These are phyloP conservation scores for Collybia mongolica DNA, from an alignment of 768 basidiomycete genomes.

Conservation along the genomic window DNA sequence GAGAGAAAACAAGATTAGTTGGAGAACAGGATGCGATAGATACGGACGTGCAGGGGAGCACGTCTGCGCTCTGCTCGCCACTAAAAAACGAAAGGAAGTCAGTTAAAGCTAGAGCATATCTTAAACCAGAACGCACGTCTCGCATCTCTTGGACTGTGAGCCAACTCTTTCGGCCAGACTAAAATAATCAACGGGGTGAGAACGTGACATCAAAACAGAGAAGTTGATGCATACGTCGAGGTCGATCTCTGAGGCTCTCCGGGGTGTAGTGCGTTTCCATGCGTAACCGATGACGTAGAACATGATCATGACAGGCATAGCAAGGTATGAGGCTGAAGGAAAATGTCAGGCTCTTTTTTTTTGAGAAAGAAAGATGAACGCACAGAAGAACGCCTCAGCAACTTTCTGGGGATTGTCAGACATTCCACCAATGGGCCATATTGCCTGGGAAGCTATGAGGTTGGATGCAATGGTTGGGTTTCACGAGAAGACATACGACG, in stretches of 20 bases:
- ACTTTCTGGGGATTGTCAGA: constrained; percentile 21
- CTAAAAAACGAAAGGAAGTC: constrained; percentile 12
- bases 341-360: neutral
- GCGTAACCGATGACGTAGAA: constrained; percentile 35
- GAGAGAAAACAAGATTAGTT: constrained; percentile 21
- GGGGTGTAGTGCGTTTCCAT: constrained; percentile 41
- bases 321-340: constrained; percentile 34
- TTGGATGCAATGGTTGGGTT: neutral
- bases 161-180: constrained; percentile 47
- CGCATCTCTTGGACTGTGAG: constrained; percentile 44
- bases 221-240: constrained; percentile 29
- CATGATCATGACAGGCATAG: constrained; percentile 35
- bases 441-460: constrained; percentile 22
- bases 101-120: neutral
- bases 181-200: neutral
- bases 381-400: constrained; percentile 39
- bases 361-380: constrained; percentile 8
- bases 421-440: constrained; percentile 40
- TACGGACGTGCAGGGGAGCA: constrained; percentile 35
- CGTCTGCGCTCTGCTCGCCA: constrained; percentile 35
- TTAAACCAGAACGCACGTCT: constrained; percentile 20
- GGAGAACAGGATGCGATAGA: constrained; percentile 40
- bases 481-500: constrained; percentile 23
- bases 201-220: neutral
- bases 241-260: constrained; percentile 36